phyloP scores from a whole-genome alignment of 2,329 filamentous ascomycete genomes.

The Neopestalotiopsis clavispora region DNA sequence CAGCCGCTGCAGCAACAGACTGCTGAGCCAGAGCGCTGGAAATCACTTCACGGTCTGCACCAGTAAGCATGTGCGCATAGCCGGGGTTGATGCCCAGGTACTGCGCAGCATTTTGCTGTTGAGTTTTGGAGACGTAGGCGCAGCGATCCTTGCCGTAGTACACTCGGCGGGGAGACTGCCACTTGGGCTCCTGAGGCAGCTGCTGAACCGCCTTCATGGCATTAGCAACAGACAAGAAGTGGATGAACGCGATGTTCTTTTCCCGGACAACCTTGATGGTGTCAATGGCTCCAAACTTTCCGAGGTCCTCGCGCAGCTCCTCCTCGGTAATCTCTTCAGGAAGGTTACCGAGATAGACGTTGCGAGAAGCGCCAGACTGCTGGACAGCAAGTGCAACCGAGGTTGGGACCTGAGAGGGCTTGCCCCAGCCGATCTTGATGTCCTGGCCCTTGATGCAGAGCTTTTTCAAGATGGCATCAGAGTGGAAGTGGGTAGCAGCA shows the following conservation, averaged over 20 bases:
- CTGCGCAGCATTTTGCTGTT: constrained; percentile 98
- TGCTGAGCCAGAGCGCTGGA: constrained; percentile 96
- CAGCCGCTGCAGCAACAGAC: constrained; percentile 93
- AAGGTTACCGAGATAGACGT: constrained; percentile 94
- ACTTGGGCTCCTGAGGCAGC: constrained; percentile 93
- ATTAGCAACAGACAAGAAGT: constrained; percentile 94
- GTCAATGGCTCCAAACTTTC: constrained; percentile 95
- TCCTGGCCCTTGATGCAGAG: constrained; percentile 98
- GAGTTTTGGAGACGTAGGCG: constrained; percentile 98
- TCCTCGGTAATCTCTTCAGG: constrained; percentile 90
- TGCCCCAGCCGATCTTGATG: constrained; percentile 99
- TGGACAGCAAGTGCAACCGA: constrained; percentile 97
- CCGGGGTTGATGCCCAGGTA: constrained; percentile 96
- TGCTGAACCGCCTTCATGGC: constrained; percentile 98
- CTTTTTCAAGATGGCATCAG: constrained; percentile 99
- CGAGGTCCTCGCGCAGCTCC: constrained; percentile 90
- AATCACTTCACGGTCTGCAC: constrained; percentile 94
- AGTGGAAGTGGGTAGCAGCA: constrained; percentile 98
- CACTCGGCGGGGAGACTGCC: constrained; percentile 92
- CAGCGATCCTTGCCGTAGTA: constrained; percentile 99
- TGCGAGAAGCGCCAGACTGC: constrained; percentile 94
- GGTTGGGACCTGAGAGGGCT: constrained; percentile 96
- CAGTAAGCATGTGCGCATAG: constrained; percentile 94
- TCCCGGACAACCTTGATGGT: constrained; percentile 97
- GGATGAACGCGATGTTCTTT: constrained; percentile 97